Base-by-base conservation (phyloP, 148 eudicot species). In the Heliosperma pusillum region DNA sequence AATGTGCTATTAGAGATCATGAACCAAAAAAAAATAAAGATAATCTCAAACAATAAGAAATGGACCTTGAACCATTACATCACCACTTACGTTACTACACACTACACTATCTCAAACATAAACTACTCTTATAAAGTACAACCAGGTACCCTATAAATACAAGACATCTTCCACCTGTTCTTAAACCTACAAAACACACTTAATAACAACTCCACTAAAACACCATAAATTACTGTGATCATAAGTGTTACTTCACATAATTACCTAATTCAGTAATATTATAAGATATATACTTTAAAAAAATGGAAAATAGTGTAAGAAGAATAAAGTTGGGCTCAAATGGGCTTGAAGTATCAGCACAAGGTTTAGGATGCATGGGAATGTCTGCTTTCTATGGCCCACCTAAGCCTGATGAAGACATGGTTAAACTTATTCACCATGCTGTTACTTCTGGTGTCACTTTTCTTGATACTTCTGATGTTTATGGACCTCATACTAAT, bases 381-480 rank as follows among this genome's bases (percentile, higher is more conserved):
- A 83, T 86, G 89, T 81, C 87, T 19, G 72, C 42, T 0, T 26
- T 30, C 5, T 77, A 74, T 71, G 82, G 87, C 20, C 87, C 81
- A 10, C 86, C 85, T 24, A 86, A 86, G 27, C 83, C 85, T 11
- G 88, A 83, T 1, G 62, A 70, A 1, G 88, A 86, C n/a, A 81
- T 87, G 86, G 76, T 80, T 78, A 70, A 36, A 2, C 76, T 84
- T 19, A 78, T 87, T 61, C 87, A 77, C 70, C 87, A 84, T 64
- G 87, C 89, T 63, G 57, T 84, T 47, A 36, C 73, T 24, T 78
- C 85, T 52, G 89, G 89, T n/a, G 36, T 86, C 69, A 86, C 89
- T 17, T 84, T 87, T 61, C 86, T 87, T 17, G 89, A 87, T 52
- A 82, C 89, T 62, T 71, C 87, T 62, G 89, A 87, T 59, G 7